Conservation (phyloP, 768 basidiomycete species). For the Porphyrellus cyaneotinctus region DNA sequence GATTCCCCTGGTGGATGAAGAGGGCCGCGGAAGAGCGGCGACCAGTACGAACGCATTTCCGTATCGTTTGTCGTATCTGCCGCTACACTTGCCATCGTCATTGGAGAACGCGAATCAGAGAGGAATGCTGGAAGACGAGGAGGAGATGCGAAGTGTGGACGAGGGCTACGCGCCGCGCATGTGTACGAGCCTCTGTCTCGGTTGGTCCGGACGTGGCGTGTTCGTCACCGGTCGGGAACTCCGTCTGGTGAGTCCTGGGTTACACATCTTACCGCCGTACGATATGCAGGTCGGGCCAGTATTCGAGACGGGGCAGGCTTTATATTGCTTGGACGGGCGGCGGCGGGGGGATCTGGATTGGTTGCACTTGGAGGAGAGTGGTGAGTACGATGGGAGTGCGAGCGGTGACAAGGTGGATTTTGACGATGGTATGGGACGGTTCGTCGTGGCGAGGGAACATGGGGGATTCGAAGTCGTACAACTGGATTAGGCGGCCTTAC, state of each 20-base stretch:
- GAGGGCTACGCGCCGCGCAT: neutral
- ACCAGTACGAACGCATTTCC: constrained; percentile 9
- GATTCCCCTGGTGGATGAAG: constrained; percentile 16
- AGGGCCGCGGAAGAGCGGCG: neutral
- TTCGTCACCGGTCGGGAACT: constrained; percentile 24
- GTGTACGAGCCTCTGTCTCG: constrained; percentile 22
- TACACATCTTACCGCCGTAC: constrained; percentile 25
- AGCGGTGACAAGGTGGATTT: constrained; percentile 26
- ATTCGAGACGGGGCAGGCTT: constrained; percentile 22
- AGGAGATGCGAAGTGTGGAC: neutral
- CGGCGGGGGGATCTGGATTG: neutral
- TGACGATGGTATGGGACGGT: constrained; percentile 30
- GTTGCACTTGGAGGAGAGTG: neutral
- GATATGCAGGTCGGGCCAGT: constrained; percentile 29
- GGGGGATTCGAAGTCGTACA: constrained; percentile 29
- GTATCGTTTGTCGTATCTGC: constrained; percentile 18
- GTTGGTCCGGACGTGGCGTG: constrained; percentile 28
- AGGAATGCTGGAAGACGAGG: neutral
- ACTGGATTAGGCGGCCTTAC: constrained; percentile 7
- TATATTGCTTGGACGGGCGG: constrained; percentile 14
- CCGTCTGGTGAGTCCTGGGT: constrained; percentile 20
- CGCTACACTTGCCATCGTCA: constrained; percentile 3
- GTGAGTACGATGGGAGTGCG: neutral
- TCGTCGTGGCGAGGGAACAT: constrained; percentile 24
- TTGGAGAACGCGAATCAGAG: neutral